Base-by-base conservation (phyloP, 108 stramenopile species). In the Schizochytrium sp. region DNA sequence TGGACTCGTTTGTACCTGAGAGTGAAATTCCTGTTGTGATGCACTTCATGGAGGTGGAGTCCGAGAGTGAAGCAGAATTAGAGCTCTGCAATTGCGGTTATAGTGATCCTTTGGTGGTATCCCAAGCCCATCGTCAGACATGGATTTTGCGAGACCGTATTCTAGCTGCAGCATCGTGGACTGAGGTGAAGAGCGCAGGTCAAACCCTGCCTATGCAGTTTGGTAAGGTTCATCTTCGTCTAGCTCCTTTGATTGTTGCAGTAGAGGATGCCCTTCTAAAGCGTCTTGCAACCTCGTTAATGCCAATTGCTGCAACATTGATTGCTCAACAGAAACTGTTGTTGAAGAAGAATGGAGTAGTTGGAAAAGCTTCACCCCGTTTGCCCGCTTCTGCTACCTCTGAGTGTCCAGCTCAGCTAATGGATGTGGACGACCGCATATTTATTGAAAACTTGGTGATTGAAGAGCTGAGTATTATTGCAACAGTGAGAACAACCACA, bases 1-100 rank as follows among this genome's bases (percentile, higher is more conserved):
- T 42, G 76, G 76, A 83, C 53, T 83, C 76, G 47, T 83, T 55
- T 83, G 76, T 83, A 12, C 76, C 76, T n/a, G 76, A 83, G 40
- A 83, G 76, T 28, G 76, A 83, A 55, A 83, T 83, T 83, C 76
- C 76, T 5, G 76, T 83, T 7, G 76, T 55, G 5, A 5, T 83
- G 10, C 76, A 83, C 28, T 55, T 83, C 15, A 38, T 83, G 10
- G 76, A 83, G 76, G 8, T n/a, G 10, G 76, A 83, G 3, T 47
- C 49, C 10, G 76, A 83, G 5, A 17, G 50, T 5, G 76, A 83
- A 42, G 15, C 5, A 15, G 76, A 83, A 28, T 17, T 55, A 3
- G 76, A 47, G 45, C 76, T 83, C 5, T 55, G 50, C 53, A 83
- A 42, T 5, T 10, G 12, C 15, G 50, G 47, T 5, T 83, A 83